phyloP scores from a whole-genome alignment of 1,139 yeast genomes.

The Geotrichum histeridarum region DNA sequence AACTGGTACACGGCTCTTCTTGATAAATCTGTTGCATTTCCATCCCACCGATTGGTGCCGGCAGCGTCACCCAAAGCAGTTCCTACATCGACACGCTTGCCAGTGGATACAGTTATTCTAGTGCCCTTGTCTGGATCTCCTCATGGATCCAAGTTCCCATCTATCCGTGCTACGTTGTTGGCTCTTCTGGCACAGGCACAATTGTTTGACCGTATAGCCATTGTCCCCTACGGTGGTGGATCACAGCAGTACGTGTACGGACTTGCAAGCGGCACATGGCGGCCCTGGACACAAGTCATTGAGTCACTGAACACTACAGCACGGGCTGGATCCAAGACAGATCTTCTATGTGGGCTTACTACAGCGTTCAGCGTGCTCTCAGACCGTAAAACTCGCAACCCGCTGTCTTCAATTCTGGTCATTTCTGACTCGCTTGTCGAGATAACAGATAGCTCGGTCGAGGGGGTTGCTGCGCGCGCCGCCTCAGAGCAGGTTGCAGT shows the following conservation, averaged over 20 bases:
- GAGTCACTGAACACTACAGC: conserved; percentile 16
- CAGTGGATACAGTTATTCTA: conserved; percentile 22
- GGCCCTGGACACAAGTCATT: conserved; percentile 15
- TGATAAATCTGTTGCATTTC: conserved; percentile 9
- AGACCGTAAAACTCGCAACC: conserved; percentile 13
- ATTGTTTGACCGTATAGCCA: conserved; percentile 23
- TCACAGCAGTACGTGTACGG: conserved; percentile 2
- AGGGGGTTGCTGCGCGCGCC: neutral
- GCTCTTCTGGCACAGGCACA: conserved; percentile 20
- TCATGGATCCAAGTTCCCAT: conserved; percentile 21
- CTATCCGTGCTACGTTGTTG: conserved; percentile 19
- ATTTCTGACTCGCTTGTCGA: conserved; percentile 16
- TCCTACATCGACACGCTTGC: conserved; percentile 9
- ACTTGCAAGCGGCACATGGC: conserved; percentile 16
- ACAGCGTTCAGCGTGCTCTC: conserved; percentile 1
- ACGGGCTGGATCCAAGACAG: conserved; percentile 11
- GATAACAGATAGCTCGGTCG: neutral
- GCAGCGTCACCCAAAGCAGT: neutral
- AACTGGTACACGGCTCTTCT: conserved; percentile 19
- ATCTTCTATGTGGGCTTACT: conserved; percentile 15
- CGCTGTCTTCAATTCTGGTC: conserved; percentile 16
- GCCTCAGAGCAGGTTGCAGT: neutral
- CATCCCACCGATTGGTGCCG: conserved; percentile 9
- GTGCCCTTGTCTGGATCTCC: conserved; percentile 23
- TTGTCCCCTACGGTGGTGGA: conserved; percentile 22